Percentiles rank a stretch among this genome's conserved stretches.
Evolutionary conservation across 345 rosid species (phyloP).

Genomic region (Linum tenue): DNA sequence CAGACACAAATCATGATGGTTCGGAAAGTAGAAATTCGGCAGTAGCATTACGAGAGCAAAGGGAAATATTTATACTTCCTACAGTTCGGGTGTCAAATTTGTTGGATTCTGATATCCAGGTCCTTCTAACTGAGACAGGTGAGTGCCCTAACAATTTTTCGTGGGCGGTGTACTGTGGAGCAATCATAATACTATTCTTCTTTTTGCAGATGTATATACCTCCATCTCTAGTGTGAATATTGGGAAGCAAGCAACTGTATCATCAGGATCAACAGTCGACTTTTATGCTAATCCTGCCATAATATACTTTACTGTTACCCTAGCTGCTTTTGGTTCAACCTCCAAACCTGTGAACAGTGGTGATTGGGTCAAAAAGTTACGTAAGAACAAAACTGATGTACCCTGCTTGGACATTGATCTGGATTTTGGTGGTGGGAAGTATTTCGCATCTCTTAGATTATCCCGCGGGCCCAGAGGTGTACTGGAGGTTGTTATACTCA

Average conservation of each 20-base stretch:
- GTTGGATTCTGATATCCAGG: constrained; percentile 55
- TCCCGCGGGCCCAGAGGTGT: constrained; percentile 75
- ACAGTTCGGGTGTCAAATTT: constrained; percentile 74
- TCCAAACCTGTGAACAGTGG: constrained; percentile 79
- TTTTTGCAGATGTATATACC: constrained; percentile 40
- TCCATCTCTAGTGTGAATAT: constrained; percentile 27
- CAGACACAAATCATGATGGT: constrained; percentile 39
- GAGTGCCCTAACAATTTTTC: constrained; percentile 14
- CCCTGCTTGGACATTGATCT: constrained; percentile 60
- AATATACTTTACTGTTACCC: constrained; percentile 54
- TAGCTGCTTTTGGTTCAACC: constrained; percentile 46
- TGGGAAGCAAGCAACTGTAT: constrained; percentile 72
- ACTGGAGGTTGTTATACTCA: constrained; percentile 53
- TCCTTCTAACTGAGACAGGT: constrained; percentile 67
- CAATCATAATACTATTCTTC: constrained; percentile 18
- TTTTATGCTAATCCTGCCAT: constrained; percentile 75
- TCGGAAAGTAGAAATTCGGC: constrained; percentile 32
- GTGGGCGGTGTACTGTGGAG: neutral
- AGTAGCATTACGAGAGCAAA: constrained; percentile 66
- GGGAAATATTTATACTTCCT: constrained; percentile 82
- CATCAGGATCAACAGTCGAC: constrained; percentile 58
- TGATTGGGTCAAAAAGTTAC: constrained; percentile 78
- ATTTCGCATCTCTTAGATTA: constrained; percentile 62
- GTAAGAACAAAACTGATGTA: constrained; percentile 45
- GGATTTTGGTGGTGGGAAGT: constrained; percentile 78